These are phyloP conservation scores for Orbilia quercus DNA, from an alignment of 2,329 filamentous ascomycete genomes.

Conservation along the genomic window DNA sequence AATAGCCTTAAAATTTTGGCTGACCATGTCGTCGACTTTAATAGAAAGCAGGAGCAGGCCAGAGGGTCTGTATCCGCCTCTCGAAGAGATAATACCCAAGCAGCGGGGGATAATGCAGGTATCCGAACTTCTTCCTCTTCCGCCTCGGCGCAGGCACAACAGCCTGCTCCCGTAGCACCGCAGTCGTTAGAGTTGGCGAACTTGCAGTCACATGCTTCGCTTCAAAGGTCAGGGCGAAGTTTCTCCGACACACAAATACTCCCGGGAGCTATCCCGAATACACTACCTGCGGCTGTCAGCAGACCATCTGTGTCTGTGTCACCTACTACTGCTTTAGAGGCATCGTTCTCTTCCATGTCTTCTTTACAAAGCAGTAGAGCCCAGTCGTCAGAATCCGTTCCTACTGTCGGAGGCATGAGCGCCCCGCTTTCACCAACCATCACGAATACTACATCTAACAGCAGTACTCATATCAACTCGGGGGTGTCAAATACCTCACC, in stretches of 20 bases:
- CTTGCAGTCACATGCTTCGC: slow-evolving; percentile 41
- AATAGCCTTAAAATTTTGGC: slow-evolving; percentile 45
- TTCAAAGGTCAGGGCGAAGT: slow-evolving; percentile 33
- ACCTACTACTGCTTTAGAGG: slow-evolving; percentile 39
- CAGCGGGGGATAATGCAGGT: slow-evolving; percentile 25
- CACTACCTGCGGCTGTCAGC: slow-evolving; percentile 3
- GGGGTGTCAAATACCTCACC: slow-evolving; percentile 14
- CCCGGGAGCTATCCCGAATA: slow-evolving; percentile 13
- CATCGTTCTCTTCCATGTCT: slow-evolving; percentile 47
- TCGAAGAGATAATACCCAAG: slow-evolving; percentile 11
- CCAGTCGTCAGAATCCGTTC: slow-evolving; percentile 50
- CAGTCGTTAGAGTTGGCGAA: slow-evolving; percentile 38
- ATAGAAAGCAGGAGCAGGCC: slow-evolving; percentile 38
- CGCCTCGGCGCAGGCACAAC: slow-evolving; percentile 18
- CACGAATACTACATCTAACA: slow-evolving; percentile 14
- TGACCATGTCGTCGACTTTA: slow-evolving; percentile 48
- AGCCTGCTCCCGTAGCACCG: slow-evolving; percentile 18
- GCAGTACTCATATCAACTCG: slow-evolving; percentile 4
- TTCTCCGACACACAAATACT: slow-evolving; percentile 24
- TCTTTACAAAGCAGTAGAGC: slow-evolving; percentile 38
- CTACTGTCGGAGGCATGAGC: slow-evolving; percentile 29
- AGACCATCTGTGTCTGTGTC: slow-evolving; percentile 35
- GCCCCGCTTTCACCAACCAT: slow-evolving; percentile 37
- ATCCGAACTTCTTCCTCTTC: slow-evolving; percentile 14
- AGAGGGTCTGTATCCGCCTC: slow-evolving; percentile 35